Evolutionary conservation across 805 yeast species (phyloP).

Genomic region (Candida multigemmis): DNA sequence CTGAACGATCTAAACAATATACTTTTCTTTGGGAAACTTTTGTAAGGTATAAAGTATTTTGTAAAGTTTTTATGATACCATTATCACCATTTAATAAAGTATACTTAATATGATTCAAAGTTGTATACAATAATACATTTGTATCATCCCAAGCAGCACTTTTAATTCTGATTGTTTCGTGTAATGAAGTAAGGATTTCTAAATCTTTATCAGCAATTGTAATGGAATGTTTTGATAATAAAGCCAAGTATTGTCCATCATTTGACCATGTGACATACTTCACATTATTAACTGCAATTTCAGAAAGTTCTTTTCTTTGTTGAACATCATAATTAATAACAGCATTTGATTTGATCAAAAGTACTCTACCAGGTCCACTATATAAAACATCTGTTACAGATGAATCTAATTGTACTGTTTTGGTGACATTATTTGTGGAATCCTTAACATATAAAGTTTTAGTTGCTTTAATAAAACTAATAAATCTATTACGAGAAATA

Average conservation of each 20-base stretch:
- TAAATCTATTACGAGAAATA: conserved; percentile 92
- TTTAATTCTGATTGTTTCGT: conserved; percentile 93
- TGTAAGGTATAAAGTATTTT: conserved; percentile 75
- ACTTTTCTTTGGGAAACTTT: conserved; percentile 63
- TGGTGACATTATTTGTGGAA: conserved; percentile 72
- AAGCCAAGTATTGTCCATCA: conserved; percentile 81
- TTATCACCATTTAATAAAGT: conserved; percentile 87
- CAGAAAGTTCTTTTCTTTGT: conserved; percentile 72
- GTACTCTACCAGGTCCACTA: conserved; percentile 78
- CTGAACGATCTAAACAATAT: conserved; percentile 76
- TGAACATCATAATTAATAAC: conserved; percentile 88
- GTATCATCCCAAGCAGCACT: conserved; percentile 97
- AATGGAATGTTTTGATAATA: conserved; percentile 85
- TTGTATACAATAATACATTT: conserved; percentile 85
- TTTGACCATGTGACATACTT: conserved; percentile 86
- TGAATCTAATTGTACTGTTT: conserved; percentile 62
- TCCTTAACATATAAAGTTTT: conserved; percentile 77
- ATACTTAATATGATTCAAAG: conserved; percentile 92
- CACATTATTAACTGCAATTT: conserved; percentile 62
- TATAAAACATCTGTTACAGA: conserved; percentile 62
- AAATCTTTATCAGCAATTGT: conserved; percentile 77
- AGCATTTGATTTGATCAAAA: conserved; percentile 61
- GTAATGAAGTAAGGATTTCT: conserved; percentile 74
- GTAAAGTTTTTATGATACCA: conserved; percentile 90
- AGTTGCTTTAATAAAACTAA: conserved; percentile 57